Evolutionary conservation across 495 filamentous ascomycete species (phyloP).

Genomic region (Cenococcum geophilum): DNA sequence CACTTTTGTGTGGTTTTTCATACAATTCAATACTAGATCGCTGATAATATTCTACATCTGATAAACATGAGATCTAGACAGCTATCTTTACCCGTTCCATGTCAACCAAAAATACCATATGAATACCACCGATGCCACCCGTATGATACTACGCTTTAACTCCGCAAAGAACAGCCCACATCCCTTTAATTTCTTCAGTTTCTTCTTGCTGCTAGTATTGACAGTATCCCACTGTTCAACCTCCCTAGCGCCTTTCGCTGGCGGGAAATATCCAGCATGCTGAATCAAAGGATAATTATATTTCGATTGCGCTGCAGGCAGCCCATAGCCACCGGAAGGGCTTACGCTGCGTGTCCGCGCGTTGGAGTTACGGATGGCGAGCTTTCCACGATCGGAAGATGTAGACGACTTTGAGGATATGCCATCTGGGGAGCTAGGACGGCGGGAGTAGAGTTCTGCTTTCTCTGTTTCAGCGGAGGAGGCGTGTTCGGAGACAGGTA

Average conservation of each 20-base stretch:
- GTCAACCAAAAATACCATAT: slow-evolving; percentile 37
- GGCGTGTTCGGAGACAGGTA: slow-evolving; percentile 16
- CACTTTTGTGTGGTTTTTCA: too few relatives aligned
- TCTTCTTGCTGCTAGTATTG: slow-evolving; percentile 16
- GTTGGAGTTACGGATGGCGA: slow-evolving; percentile 20
- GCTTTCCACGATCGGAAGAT: slow-evolving; percentile 20
- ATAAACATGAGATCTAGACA: neutral
- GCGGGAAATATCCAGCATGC: slow-evolving; percentile 28
- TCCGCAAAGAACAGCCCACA: slow-evolving; percentile 24
- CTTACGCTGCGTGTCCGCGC: slow-evolving; percentile 27
- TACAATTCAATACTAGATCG: neutral
- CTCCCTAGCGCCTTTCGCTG: slow-evolving; percentile 12
- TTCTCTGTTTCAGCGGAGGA: slow-evolving; percentile 30
- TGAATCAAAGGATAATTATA: slow-evolving; percentile 28
- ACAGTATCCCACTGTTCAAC: slow-evolving; percentile 12
- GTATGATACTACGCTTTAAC: slow-evolving; percentile 27
- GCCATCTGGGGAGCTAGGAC: neutral
- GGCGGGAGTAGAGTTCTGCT: slow-evolving; percentile 14
- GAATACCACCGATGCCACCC: slow-evolving; percentile 29
- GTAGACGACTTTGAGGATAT: slow-evolving; percentile 27
- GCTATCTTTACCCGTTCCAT: slow-evolving; percentile 26
- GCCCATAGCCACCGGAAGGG: slow-evolving; percentile 26
- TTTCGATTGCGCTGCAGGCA: slow-evolving; percentile 19
- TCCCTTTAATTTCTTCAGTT: slow-evolving; percentile 23
- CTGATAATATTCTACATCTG: neutral